A percentile compares a stretch with the other conserved stretches of the same genome.
These are phyloP conservation scores for Stagonosporopsis chrysanthemi DNA, from an alignment of 2,329 filamentous ascomycete genomes.

Conservation along the genomic window DNA sequence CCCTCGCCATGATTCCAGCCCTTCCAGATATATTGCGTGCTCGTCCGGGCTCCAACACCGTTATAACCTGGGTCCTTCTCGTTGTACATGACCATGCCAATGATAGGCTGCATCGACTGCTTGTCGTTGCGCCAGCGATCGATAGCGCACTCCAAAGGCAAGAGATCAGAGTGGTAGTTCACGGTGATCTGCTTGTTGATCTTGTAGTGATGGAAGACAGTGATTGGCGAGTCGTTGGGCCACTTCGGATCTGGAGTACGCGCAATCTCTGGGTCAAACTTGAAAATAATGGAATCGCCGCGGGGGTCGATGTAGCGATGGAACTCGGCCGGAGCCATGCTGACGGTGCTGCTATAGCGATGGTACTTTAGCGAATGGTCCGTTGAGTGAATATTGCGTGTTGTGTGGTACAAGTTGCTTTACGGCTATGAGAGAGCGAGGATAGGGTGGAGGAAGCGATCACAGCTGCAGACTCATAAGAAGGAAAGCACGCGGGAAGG, in stretches of 20 bases:
- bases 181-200: not conserved
- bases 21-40: conserved; percentile 14
- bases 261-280: conserved; percentile 24
- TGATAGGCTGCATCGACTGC: conserved; percentile 9
- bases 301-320: conserved; percentile 22
- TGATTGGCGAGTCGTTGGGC: conserved; percentile 19
- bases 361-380: not conserved
- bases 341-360: not conserved
- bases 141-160: conserved; percentile 12
- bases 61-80: not conserved
- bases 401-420: not conserved
- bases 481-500: not conserved
- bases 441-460: not conserved
- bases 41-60: not conserved
- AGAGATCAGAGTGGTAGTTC: conserved; percentile 17
- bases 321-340: conserved; percentile 20
- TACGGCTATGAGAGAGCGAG: not conserved
- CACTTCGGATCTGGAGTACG: conserved; percentile 4
- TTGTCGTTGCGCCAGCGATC: conserved; percentile 23
- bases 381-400: not conserved
- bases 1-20: conserved; percentile 13
- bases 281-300: conserved; percentile 25
- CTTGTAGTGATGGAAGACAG: conserved; percentile 21
- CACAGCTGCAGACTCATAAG: not conserved
- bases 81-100: conserved; percentile 20